Evolutionary conservation across 2,329 filamentous ascomycete species (phyloP), one percentile per base, ranked within the genome.

Genomic region (Pezicula radicicola): DNA sequence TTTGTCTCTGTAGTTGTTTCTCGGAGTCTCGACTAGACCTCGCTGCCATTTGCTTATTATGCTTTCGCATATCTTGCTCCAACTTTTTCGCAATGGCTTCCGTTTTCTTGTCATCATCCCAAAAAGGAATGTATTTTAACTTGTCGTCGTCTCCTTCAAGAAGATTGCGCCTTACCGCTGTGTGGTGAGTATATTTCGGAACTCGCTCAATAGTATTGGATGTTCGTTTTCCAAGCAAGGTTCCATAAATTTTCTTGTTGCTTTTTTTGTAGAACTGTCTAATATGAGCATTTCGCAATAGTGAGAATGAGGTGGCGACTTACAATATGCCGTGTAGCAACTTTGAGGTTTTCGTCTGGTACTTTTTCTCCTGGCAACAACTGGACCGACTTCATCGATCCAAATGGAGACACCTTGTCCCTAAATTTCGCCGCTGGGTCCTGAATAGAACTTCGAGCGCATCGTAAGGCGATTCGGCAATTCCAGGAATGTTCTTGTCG

Each of bases 111-210:
- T 58, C 45, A 8, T 48, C 54, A 37, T 53, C 56, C 18, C 66
- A 35, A 25, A 59, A 58, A 27, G 62, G 61, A 30, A 63, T 51
- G 39, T 58, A 65, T 40, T 56, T 58, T 8, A 65, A 52, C 35
- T 59, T 59, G 25, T 60, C 59, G 40, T 61, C 56, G 51, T 66
- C 64, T 13, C 37, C 49, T 40, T 47, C 44, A 6, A 51, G 37
- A 28, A 48, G 41, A 28, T 48, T 42, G 2, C 44, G 19, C 25
- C 21, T 36, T 21, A 46, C 30, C 30, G 35, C 35, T 4, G 48
- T 27, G 55, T 55, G 3, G 53, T 53, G 1, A 64, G 49, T 18
- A 64, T 56, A 37, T 64, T 66, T 19, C 59, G 55, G 47, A 7
- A 49, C 47, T 6, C 42, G 25, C 12, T 16, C n/a, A 6, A 28